These are phyloP conservation scores for Hansenula sp. DNA, from an alignment of 1,139 yeast species.

Conservation along the genomic window DNA sequence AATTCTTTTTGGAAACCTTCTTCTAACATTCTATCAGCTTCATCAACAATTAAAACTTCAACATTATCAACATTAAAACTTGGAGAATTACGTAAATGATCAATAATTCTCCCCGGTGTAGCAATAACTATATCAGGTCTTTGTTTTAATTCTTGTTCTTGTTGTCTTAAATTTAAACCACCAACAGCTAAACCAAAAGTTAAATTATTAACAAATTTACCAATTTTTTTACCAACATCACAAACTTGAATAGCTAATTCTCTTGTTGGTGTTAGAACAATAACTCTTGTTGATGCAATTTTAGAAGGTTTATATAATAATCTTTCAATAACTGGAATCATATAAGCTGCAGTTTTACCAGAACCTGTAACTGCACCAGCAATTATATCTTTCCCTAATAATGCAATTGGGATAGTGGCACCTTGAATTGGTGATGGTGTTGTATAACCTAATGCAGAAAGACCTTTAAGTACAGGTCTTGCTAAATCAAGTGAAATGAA, in stretches of 20 bases:
- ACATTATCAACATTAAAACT: constrained; percentile 87
- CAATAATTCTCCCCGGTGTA: constrained; percentile 95
- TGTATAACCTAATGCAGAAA: constrained; percentile 73
- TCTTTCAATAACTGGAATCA: constrained; percentile 94
- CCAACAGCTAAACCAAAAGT: constrained; percentile 95
- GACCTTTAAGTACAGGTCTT: constrained; percentile 83
- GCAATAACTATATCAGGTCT: constrained; percentile 97
- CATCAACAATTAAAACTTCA: constrained; percentile 91
- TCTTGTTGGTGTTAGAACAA: constrained; percentile 92
- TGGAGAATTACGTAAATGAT: constrained; percentile 92
- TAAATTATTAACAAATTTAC: constrained; percentile 68
- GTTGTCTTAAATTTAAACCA: constrained; percentile 91
- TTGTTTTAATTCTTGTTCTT: constrained; percentile 85
- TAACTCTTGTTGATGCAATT: constrained; percentile 81
- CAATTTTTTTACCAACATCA: constrained; percentile 87
- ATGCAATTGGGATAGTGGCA: constrained; percentile 88
- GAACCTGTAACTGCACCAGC: constrained; percentile 99
- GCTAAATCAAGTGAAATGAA: constrained; percentile 81
- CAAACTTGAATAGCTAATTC: constrained; percentile 95
- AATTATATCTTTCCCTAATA: constrained; percentile 88
- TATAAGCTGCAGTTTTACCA: constrained; percentile 97
- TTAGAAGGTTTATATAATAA: constrained; percentile 83
- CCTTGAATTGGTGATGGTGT: constrained; percentile 93
- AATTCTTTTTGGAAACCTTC: constrained; percentile 97
- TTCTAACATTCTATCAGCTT: constrained; percentile 98